A percentile compares a stretch with the other conserved stretches of the same genome.
phyloP scores from a whole-genome alignment of 805 yeast species.

The Yarrowia sp. region DNA sequence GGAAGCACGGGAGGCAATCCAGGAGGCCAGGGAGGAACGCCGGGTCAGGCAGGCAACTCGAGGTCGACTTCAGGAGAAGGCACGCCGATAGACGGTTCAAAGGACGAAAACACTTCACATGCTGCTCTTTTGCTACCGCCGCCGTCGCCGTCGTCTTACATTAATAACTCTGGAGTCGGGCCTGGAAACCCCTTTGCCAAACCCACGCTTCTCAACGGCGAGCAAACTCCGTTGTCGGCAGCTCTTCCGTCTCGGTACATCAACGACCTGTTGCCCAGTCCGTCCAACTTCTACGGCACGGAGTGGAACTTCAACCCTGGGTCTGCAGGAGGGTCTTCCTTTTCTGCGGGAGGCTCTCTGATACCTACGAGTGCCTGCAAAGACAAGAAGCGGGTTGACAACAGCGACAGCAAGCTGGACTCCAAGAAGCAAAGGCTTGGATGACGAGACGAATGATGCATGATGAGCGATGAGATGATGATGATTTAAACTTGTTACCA shows the following conservation, averaged over 20 bases:
- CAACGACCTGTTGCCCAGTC: conserved; percentile 74
- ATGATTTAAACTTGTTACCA: conserved; percentile 8
- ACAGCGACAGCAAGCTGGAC: not conserved
- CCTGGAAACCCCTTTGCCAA: conserved; percentile 41
- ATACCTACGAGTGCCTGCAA: conserved; percentile 20
- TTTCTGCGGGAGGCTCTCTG: conserved; percentile 19
- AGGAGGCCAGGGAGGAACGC: conserved; percentile 20
- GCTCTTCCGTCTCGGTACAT: conserved; percentile 70
- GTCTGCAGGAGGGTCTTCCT: conserved; percentile 31
- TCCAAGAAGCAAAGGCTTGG: conserved; percentile 9
- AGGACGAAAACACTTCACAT: not conserved
- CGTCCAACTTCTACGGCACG: conserved; percentile 67
- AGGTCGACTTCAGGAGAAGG: conserved; percentile 6
- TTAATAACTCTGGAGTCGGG: conserved; percentile 34
- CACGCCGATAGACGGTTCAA: conserved; percentile 2
- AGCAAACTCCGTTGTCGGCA: conserved; percentile 67
- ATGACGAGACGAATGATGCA: not conserved
- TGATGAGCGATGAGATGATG: not conserved
- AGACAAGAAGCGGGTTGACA: conserved; percentile 13
- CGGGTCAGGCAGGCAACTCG: conserved; percentile 23
- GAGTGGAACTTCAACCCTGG: conserved; percentile 49
- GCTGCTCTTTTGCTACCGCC: conserved; percentile 38
- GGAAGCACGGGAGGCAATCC: conserved; percentile 24
- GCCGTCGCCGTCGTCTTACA: conserved; percentile 40
- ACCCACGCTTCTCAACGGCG: conserved; percentile 44